A percentile compares a stretch with the other conserved stretches of the same genome.
Conservation (phyloP, 768 basidiomycete species). For the Paxillus involutus region DNA sequence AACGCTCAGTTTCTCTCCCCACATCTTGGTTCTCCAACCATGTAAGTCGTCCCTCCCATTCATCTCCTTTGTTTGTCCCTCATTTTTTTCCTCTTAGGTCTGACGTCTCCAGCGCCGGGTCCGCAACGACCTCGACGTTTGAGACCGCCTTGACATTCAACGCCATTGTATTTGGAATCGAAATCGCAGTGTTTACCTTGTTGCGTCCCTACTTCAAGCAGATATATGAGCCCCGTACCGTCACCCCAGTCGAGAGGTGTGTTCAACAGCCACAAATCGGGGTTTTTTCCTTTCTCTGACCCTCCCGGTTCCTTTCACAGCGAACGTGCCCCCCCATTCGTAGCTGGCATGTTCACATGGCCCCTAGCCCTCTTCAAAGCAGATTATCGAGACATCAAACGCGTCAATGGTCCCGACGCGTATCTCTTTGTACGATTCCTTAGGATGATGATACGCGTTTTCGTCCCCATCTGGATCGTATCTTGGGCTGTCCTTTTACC, state of each 20-base stretch:
- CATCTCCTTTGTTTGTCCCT: background rate
- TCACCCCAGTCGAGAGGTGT: slow-evolving; percentile 48
- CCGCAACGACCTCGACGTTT: slow-evolving; percentile 77
- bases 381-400: slow-evolving; percentile 60
- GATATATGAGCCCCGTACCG: slow-evolving; percentile 88
- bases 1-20: background rate
- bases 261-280: slow-evolving; percentile 12
- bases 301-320: slow-evolving; percentile 29
- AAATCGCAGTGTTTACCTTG: slow-evolving; percentile 78
- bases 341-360: slow-evolving; percentile 58
- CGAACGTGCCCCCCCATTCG: slow-evolving; percentile 58
- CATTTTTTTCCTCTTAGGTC: slow-evolving; percentile 33
- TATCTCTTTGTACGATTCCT: slow-evolving; percentile 93
- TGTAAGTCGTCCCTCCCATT: slow-evolving; percentile 6
- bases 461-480: slow-evolving; percentile 89
- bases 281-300: background rate
- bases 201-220: slow-evolving; percentile 82
- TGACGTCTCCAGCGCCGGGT: slow-evolving; percentile 38
- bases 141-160: slow-evolving; percentile 87
- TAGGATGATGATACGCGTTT: slow-evolving; percentile 76
- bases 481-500: slow-evolving; percentile 89
- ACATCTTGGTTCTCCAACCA: slow-evolving; percentile 11
- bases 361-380: slow-evolving; percentile 60
- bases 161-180: slow-evolving; percentile 63
- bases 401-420: slow-evolving; percentile 82